These are phyloP conservation scores for Leucosporidium yakuticum DNA, from an alignment of 768 basidiomycete genomes.

Conservation along the genomic window DNA sequence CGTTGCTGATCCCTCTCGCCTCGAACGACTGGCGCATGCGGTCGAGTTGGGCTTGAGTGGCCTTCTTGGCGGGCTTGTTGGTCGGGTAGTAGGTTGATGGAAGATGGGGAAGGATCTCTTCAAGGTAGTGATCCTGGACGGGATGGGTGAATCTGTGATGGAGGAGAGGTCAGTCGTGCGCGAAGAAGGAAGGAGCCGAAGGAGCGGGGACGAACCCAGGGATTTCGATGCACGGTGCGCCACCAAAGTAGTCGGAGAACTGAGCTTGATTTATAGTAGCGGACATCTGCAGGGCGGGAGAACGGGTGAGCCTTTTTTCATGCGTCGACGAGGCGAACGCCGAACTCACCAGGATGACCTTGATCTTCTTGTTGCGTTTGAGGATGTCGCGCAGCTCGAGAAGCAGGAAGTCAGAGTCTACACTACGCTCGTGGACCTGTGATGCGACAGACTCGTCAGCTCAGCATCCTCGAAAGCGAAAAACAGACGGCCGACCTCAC, in stretches of 20 bases:
- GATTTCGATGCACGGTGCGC: slow-evolving; percentile 73
- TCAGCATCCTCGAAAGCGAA: not conserved
- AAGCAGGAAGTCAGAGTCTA: slow-evolving; percentile 83
- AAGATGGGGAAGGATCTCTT: slow-evolving; percentile 59
- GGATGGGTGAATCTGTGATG: slow-evolving; percentile 25
- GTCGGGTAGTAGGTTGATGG: slow-evolving; percentile 42
- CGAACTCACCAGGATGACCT: slow-evolving; percentile 55
- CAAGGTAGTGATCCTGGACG: slow-evolving; percentile 60
- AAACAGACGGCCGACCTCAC: slow-evolving; percentile 51
- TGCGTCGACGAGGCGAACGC: not conserved
- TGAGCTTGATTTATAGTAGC: slow-evolving; percentile 87
- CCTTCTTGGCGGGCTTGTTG: slow-evolving; percentile 46
- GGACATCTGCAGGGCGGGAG: slow-evolving; percentile 56
- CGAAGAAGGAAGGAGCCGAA: slow-evolving; percentile 42
- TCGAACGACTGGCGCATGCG: slow-evolving; percentile 52
- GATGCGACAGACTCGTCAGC: slow-evolving; percentile 2
- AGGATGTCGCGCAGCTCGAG: slow-evolving; percentile 75
- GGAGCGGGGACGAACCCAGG: slow-evolving; percentile 74
- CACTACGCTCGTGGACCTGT: slow-evolving; percentile 83
- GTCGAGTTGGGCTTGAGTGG: slow-evolving; percentile 50
- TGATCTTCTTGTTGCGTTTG: slow-evolving; percentile 58
- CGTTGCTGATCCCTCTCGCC: slow-evolving; percentile 52
- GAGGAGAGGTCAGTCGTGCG: not conserved
- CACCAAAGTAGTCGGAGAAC: slow-evolving; percentile 74
- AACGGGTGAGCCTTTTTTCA: not conserved